A percentile compares a stretch with the other conserved stretches of the same genome.
Conservation (phyloP, 177 flowering plant genomes). For the Vitis hybrid region DNA sequence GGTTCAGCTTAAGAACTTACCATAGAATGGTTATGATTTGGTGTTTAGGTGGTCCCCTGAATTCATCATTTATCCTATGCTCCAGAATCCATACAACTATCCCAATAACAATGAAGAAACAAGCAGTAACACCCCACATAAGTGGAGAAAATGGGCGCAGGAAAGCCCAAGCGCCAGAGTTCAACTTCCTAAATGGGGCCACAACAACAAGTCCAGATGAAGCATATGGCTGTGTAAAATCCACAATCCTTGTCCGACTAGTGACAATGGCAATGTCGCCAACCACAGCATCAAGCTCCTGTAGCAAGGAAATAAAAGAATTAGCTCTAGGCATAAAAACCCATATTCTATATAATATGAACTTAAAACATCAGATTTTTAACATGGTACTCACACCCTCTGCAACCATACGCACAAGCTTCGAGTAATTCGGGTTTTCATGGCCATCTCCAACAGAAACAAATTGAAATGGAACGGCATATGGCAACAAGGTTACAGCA, state of each 20-base stretch:
- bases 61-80: conserved; percentile 49
- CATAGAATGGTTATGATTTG: conserved; percentile 45
- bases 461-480: conserved; percentile 65
- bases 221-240: conserved; percentile 49
- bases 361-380: conserved; percentile 3
- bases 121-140: conserved; percentile 43
- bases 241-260: conserved; percentile 41
- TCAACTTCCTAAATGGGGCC: conserved; percentile 41
- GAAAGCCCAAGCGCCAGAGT: conserved; percentile 53
- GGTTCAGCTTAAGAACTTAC: conserved; percentile 21
- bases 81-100: conserved; percentile 50
- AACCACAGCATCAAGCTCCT: conserved; percentile 45
- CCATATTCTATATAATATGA: background rate
- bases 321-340: background rate
- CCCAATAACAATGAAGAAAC: conserved; percentile 39
- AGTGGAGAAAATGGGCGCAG: conserved; percentile 34
- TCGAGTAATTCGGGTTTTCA: conserved; percentile 64
- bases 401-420: conserved; percentile 50
- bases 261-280: conserved; percentile 52
- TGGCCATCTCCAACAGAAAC: conserved; percentile 61
- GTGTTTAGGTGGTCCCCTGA: conserved; percentile 45
- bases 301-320: conserved; percentile 1
- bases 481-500: conserved; percentile 67
- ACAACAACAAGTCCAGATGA: conserved; percentile 56
- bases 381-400: conserved; percentile 57